Evolutionary conservation across 495 filamentous ascomycete genomes (phyloP).

Genomic region (Aspergillus cavernicola): DNA sequence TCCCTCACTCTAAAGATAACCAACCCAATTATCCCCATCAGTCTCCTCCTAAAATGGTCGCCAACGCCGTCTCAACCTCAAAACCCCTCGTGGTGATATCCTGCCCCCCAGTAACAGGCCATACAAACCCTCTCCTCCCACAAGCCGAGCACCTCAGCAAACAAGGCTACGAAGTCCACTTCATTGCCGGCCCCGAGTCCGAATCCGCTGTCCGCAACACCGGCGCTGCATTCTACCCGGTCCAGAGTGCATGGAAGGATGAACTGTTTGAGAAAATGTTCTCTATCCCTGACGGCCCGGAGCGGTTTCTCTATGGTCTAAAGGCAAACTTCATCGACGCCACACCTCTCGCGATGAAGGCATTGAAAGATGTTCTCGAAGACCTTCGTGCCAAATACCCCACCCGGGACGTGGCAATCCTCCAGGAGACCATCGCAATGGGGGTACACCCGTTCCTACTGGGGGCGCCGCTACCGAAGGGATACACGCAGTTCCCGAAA

Average conservation of each 20-base stretch:
- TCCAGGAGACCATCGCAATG: neutral
- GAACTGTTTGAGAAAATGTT: neutral
- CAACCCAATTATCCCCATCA: no score
- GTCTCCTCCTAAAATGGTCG: constrained; percentile 2
- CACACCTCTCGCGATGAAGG: neutral
- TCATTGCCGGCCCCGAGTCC: constrained; percentile 2
- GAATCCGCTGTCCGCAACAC: neutral
- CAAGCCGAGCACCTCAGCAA: constrained; percentile 1
- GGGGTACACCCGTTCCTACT: neutral
- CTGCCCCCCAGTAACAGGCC: neutral
- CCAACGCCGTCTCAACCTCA: neutral
- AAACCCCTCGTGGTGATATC: constrained; percentile 2
- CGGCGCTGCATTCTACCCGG: constrained; percentile 1
- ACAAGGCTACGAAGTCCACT: neutral
- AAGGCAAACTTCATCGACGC: constrained; percentile 1
- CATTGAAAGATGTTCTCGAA: neutral
- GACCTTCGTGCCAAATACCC: neutral
- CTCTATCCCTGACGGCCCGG: neutral
- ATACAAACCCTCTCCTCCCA: neutral
- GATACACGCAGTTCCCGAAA: neutral
- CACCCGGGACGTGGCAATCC: neutral
- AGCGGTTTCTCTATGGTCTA: neutral
- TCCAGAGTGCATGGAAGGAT: neutral
- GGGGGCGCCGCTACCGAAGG: constrained; percentile 1
- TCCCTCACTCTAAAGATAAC: no score